A percentile compares a stretch with the other conserved stretches of the same genome.
These are phyloP conservation scores for Elsinoe arachidis DNA, from an alignment of 2,329 filamentous ascomycete species.

Conservation along the genomic window DNA sequence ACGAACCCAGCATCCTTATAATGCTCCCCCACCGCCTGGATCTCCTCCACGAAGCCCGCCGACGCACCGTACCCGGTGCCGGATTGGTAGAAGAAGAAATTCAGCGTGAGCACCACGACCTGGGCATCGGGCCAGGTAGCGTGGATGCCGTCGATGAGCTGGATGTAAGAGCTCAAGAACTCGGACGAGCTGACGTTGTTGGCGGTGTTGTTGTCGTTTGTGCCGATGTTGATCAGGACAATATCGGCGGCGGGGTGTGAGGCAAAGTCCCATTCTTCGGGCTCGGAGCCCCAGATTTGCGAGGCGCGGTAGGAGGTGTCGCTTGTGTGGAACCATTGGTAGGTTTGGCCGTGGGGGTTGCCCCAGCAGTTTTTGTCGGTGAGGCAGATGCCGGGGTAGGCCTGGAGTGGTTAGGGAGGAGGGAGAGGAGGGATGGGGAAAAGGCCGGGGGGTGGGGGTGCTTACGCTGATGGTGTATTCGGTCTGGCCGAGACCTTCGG, in stretches of 20 bases:
- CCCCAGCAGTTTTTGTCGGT: slow-evolving; percentile 29
- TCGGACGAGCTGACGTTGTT: slow-evolving; percentile 33
- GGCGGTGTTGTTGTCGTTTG: slow-evolving; percentile 35
- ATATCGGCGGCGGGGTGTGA: slow-evolving; percentile 32
- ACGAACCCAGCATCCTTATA: slow-evolving; percentile 39
- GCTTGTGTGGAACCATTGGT: slow-evolving; percentile 51
- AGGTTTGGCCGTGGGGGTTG: slow-evolving; percentile 32
- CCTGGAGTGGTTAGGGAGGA: slow-evolving; percentile 40
- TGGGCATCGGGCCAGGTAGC: slow-evolving; percentile 33
- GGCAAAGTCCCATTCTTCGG: slow-evolving; percentile 30
- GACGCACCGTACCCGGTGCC: slow-evolving; percentile 42
- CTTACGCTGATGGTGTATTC: slow-evolving; percentile 52
- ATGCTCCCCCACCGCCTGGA: background rate
- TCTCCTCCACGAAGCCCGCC: slow-evolving; percentile 2
- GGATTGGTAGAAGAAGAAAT: slow-evolving; percentile 44
- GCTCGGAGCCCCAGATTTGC: slow-evolving; percentile 32
- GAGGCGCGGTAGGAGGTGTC: slow-evolving; percentile 44
- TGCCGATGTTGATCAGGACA: slow-evolving; percentile 39
- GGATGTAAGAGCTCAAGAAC: slow-evolving; percentile 35
- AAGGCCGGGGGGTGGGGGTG: slow-evolving; percentile 51
- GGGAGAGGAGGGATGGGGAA: slow-evolving; percentile 37
- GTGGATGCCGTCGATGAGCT: slow-evolving; percentile 35
- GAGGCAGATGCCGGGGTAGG: slow-evolving; percentile 21
- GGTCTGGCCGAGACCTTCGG: slow-evolving; percentile 48
- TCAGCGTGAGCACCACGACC: slow-evolving; percentile 36